Evolutionary conservation across 768 basidiomycete genomes (phyloP), one percentile per base, ranked within the genome.

Genomic region (Leccinum barrowsii): DNA sequence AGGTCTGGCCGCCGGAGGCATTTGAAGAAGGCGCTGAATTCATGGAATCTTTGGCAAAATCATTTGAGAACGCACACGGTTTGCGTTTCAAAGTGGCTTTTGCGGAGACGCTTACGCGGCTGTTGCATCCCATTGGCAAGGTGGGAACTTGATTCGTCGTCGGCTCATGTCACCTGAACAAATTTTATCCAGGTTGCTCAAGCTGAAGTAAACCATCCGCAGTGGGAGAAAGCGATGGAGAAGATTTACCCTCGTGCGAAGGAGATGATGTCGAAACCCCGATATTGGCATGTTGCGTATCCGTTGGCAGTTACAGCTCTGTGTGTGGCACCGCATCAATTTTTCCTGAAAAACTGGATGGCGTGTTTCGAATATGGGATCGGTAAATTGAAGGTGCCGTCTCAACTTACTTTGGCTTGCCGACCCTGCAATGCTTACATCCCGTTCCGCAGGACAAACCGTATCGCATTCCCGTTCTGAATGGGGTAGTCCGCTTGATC

Each of bases 1-100:
- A 92, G 90, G 94, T 96, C 47, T 97, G 92, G 85, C 94, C 94
- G 2, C 89, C 92, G 13, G 90, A 94, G 69, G 86, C 89, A 5
- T 94, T 97, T 58, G 94, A 97, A 69, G 90, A 94, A 71, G 92
- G 90, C 3, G 89, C 94, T 3, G 94, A 98, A 64, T 97, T 96
- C 64, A 74, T 97, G 73, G 87, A 92, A 59, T 83, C 85, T 7
- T 73, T 97, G 17, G 89, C 94, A 3, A 89, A 87, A 65, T 86
- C 88, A 0, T 97, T 92, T 65, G 85, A 83, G 47, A 85, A 91
- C 63, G 85, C 91, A 0, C 94, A 95, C 65, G 94, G 95, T 7
- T 76, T 85, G 44, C 82, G 85, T 42, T 75, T 97, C 59, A 97
- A 96, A 73, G 82, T 82, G 21, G 85, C 88, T 12, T 96, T 94